phyloP scores from a whole-genome alignment of 2,329 filamentous ascomycete genomes.

The Aspergillus tubingensis region DNA sequence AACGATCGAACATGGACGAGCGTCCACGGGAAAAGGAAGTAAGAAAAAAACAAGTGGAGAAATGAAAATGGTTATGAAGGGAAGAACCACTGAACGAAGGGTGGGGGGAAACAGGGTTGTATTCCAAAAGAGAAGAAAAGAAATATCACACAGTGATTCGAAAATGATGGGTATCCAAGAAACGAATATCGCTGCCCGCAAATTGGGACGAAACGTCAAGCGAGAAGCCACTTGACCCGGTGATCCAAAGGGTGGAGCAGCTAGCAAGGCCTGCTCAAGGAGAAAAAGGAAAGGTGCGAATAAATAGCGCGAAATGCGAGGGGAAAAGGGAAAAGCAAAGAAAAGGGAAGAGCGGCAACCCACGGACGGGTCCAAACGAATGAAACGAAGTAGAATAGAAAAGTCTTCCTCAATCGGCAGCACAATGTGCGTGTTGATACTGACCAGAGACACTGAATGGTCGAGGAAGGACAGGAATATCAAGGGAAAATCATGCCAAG shows the following conservation, averaged over 20 bases:
- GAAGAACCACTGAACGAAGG: constrained; percentile 4
- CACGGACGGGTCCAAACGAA: constrained; percentile 1
- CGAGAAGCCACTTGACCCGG: not conserved
- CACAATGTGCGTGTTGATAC: not conserved
- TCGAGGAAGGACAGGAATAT: not conserved
- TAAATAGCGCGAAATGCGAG: constrained; percentile 7
- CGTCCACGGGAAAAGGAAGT: not conserved
- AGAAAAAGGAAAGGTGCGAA: constrained; percentile 15
- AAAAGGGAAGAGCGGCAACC: constrained; percentile 11
- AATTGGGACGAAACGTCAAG: constrained; percentile 10
- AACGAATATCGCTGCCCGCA: constrained; percentile 23
- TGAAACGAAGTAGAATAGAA: not conserved
- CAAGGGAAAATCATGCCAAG: not conserved
- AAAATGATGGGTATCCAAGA: constrained; percentile 29
- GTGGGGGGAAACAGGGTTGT: not conserved
- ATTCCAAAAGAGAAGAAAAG: constrained; percentile 9
- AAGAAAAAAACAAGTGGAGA: constrained; percentile 6
- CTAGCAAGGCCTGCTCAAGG: constrained; percentile 20
- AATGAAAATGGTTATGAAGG: constrained; percentile 6
- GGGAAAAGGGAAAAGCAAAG: constrained; percentile 9
- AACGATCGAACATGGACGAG: not conserved
- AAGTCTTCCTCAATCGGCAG: not conserved
- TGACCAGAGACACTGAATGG: not conserved
- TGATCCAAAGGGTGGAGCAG: constrained; percentile 8
- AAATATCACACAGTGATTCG: constrained; percentile 27